phyloP scores from a whole-genome alignment of 768 basidiomycete species.

The Candolleomyces aberdarensis region DNA sequence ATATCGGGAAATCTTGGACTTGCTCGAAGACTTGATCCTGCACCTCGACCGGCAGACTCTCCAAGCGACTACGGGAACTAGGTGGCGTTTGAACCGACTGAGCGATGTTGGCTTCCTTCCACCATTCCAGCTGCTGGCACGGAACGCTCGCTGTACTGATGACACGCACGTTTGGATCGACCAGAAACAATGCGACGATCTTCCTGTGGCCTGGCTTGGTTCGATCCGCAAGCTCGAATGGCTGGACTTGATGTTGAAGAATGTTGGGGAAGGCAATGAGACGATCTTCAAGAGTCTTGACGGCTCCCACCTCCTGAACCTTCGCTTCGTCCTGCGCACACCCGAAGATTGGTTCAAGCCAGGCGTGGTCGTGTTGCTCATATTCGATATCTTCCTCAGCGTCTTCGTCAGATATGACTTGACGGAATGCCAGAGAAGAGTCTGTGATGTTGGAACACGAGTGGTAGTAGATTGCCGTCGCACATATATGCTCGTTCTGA shows the following conservation, averaged over 20 bases:
- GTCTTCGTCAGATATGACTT: background rate
- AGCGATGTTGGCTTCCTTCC: slow-evolving; percentile 8
- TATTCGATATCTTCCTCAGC: slow-evolving; percentile 5
- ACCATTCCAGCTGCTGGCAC: slow-evolving; percentile 26
- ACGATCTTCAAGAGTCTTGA: slow-evolving; percentile 26
- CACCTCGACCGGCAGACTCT: background rate
- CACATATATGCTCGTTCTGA: slow-evolving; percentile 24
- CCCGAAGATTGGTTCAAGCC: slow-evolving; percentile 18
- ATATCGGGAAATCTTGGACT: background rate
- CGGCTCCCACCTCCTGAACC: slow-evolving; percentile 22
- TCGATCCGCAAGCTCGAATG: slow-evolving; percentile 31
- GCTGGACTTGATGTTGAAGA: slow-evolving; percentile 32
- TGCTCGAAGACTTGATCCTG: background rate
- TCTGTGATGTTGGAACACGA: slow-evolving; percentile 30
- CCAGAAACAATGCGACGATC: slow-evolving; percentile 37
- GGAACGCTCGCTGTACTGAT: slow-evolving; percentile 24
- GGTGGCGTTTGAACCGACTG: background rate
- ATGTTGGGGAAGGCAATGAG: slow-evolving; percentile 34
- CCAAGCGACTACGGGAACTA: background rate
- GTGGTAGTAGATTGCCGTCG: slow-evolving; percentile 25
- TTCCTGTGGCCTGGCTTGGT: slow-evolving; percentile 37
- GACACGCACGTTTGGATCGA: slow-evolving; percentile 27
- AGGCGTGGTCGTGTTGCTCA: slow-evolving; percentile 19
- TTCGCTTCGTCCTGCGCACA: slow-evolving; percentile 7
- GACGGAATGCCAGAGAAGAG: slow-evolving; percentile 17